These are phyloP conservation scores for Arabidopsis arenosa DNA, from an alignment of 345 rosid species.

Conservation along the genomic window DNA sequence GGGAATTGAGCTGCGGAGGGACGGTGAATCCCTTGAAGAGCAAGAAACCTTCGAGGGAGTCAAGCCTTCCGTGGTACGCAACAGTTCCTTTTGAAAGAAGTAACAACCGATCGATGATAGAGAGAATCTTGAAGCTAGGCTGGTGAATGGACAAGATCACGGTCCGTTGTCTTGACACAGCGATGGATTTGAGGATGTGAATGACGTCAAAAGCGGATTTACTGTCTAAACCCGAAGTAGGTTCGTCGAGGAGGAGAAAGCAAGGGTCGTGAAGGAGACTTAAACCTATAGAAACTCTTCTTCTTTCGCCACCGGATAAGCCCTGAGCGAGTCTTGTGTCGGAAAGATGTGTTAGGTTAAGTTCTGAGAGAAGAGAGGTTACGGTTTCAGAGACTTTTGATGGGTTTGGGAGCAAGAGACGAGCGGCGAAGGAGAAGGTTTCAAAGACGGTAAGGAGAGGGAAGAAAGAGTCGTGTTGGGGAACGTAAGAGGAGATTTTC, in stretches of 20 bases:
- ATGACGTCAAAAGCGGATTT: slow-evolving; percentile 82
- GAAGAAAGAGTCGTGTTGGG: slow-evolving; percentile 82
- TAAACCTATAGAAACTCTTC: slow-evolving; percentile 87
- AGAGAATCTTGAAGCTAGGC: slow-evolving; percentile 90
- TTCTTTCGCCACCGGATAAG: slow-evolving; percentile 82
- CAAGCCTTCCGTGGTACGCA: slow-evolving; percentile 70
- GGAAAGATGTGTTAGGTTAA: slow-evolving; percentile 64
- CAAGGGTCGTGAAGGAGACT: slow-evolving; percentile 89
- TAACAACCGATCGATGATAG: slow-evolving; percentile 66
- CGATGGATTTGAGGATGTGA: slow-evolving; percentile 66
- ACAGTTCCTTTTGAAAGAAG: slow-evolving; percentile 76
- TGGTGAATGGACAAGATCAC: slow-evolving; percentile 91
- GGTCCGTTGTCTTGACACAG: slow-evolving; percentile 68
- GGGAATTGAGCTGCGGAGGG: slow-evolving; percentile 89
- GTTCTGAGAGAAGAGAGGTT: slow-evolving; percentile 63
- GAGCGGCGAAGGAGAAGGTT: slow-evolving; percentile 75
- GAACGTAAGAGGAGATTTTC: slow-evolving; percentile 85
- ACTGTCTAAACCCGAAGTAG: slow-evolving; percentile 89
- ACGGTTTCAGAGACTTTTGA: slow-evolving; percentile 46
- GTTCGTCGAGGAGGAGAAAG: slow-evolving; percentile 86
- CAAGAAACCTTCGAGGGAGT: slow-evolving; percentile 62
- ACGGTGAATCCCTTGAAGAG: slow-evolving; percentile 65
- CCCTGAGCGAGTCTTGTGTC: slow-evolving; percentile 58
- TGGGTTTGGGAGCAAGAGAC: slow-evolving; percentile 61
- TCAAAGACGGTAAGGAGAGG: slow-evolving; percentile 80